Conservation (phyloP, 352 stramenopile species). For the Phytophthora boehmeriae region DNA sequence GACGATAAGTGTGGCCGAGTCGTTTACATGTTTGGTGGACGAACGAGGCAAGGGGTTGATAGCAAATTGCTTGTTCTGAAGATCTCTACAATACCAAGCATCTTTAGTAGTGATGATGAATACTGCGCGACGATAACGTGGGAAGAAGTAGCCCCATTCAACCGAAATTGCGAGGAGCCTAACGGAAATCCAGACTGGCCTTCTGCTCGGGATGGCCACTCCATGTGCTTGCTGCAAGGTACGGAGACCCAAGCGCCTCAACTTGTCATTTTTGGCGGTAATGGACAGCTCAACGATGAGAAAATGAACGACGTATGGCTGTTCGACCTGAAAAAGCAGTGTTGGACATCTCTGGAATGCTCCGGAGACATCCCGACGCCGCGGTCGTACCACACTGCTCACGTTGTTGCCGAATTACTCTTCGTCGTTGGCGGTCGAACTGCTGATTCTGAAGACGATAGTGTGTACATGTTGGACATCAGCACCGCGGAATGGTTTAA, state of each 20-base stretch:
- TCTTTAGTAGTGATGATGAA: background rate
- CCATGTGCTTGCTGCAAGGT: slow-evolving; percentile 43
- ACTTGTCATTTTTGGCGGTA: slow-evolving; percentile 70
- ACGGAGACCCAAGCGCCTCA: slow-evolving; percentile 6
- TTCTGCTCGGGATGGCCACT: slow-evolving; percentile 63
- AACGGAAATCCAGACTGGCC: slow-evolving; percentile 23
- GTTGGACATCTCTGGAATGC: slow-evolving; percentile 51
- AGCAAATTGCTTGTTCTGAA: slow-evolving; percentile 46
- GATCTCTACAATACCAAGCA: slow-evolving; percentile 2
- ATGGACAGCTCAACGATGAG: slow-evolving; percentile 69
- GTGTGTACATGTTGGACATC: slow-evolving; percentile 65
- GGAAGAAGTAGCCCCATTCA: slow-evolving; percentile 20
- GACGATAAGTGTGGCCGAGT: slow-evolving; percentile 3
- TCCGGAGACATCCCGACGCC: slow-evolving; percentile 47
- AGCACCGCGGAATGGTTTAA: slow-evolving; percentile 48
- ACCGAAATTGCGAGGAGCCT: background rate
- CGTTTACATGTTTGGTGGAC: slow-evolving; percentile 63
- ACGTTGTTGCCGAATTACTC: slow-evolving; percentile 53
- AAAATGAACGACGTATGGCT: slow-evolving; percentile 78
- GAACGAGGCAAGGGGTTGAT: slow-evolving; percentile 69
- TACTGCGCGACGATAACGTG: slow-evolving; percentile 24
- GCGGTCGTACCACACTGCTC: slow-evolving; percentile 73
- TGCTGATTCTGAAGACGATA: slow-evolving; percentile 42
- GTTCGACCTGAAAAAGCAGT: slow-evolving; percentile 40
- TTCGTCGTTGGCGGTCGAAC: slow-evolving; percentile 71